Evolutionary conservation across 2,329 filamentous ascomycete species (phyloP), one percentile per base, ranked within the genome.

Genomic region (Xylogone sp.): DNA sequence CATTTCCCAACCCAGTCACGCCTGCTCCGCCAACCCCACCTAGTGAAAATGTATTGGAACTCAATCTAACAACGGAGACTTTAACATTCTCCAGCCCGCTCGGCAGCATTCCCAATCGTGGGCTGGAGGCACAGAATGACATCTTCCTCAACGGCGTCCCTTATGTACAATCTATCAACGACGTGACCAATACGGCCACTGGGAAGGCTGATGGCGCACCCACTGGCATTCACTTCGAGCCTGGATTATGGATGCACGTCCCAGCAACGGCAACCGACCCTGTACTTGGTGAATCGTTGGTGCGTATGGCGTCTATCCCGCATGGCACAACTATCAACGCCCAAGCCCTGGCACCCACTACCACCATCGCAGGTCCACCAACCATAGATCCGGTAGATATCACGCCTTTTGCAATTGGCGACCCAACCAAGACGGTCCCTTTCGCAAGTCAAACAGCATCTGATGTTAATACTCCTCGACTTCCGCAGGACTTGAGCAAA

Each of bases 291-390:
- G 60, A 64, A 2, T 65, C 66, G 0, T 57, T 68, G 2, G 54
- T 56, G 1, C 70, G 71, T 21, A 71, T 75, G 69, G 72, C 61
- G 3, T 69, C 69, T 2, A 74, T 73, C 21, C 72, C 71, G 1
- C 71, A 75, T 48, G 71, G 70, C 20, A 72, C 71, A 0, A 71
- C 69, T 6, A 72, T 75, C 62, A 74, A 74, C 34, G 67, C 68
- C 1, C 71, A 73, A 54, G 55, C 62, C 18, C 57, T 68, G 9
- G 53, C 51, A 7, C 60, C 63, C 3, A 61, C 52, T 9, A 2
- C 53, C 1, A 45, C 21, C 6, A 56, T 56, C 43, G 19, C 50
- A 4, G 62, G 59, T 3, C 49, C 54, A 2, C 65, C 62, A 5
- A 21, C 12, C 0, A 57, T 68, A 2, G 45, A 52, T 0, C 2